Conservation (phyloP, 2,329 filamentous ascomycete species). For the Achaetomium macrosporum region DNA sequence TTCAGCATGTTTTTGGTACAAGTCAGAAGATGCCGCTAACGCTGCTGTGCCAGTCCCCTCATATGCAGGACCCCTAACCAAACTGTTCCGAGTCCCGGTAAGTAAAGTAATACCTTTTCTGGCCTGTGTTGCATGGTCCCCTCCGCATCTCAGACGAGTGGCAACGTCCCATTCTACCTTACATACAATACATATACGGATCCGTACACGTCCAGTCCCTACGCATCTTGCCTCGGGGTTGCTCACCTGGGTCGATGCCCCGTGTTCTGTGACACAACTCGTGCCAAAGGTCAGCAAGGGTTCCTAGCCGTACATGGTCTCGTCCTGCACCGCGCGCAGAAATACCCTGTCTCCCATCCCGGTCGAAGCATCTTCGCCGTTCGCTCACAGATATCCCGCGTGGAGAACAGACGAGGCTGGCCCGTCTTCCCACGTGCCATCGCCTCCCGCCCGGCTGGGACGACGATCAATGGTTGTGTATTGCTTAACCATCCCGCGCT, state of each 20-base stretch:
- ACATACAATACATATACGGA: no score
- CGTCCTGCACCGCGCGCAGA: not conserved
- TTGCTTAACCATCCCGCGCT: conserved; percentile 12
- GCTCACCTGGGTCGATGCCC: not conserved
- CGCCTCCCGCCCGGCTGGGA: conserved; percentile 13
- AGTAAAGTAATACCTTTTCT: no score
- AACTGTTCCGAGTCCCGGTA: no score
- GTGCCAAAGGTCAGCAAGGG: not conserved
- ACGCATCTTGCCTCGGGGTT: not conserved
- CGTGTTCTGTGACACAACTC: not conserved
- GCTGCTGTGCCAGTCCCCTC: no score
- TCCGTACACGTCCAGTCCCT: no score
- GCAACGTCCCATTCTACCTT: no score
- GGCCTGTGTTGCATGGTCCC: no score
- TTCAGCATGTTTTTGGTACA: not conserved
- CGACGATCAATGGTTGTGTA: conserved; percentile 7
- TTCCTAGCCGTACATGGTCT: not conserved
- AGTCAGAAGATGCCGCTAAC: no score
- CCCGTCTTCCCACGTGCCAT: conserved; percentile 22
- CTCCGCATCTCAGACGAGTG: no score
- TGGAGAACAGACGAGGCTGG: conserved; percentile 2
- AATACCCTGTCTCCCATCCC: conserved; percentile 4
- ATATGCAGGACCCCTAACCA: no score
- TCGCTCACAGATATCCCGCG: conserved; percentile 5
- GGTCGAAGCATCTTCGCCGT: conserved; percentile 13